Conservation (phyloP, 768 basidiomycete genomes). For the Mrakia hoshinonis region DNA sequence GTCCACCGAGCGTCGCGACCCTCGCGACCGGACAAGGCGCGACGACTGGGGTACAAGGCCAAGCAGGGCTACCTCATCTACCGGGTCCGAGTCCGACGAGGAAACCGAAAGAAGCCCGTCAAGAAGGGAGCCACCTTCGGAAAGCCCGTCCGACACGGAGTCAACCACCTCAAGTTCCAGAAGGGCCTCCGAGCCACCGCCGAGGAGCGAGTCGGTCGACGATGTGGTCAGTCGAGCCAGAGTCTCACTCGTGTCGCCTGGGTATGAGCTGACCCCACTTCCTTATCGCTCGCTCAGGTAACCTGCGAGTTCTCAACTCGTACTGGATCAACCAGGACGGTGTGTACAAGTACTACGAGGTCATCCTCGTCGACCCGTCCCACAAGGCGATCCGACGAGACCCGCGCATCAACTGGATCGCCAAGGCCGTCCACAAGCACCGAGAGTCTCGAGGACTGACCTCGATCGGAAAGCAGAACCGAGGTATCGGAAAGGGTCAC, state of each 20-base stretch:
- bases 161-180: constrained; percentile 98
- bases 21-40: constrained; percentile 97
- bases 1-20: constrained; percentile 97
- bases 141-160: constrained; percentile 98
- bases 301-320: constrained; percentile 81
- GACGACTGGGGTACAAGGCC: constrained; percentile 97
- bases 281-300: constrained; percentile 38
- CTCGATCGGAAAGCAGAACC: constrained; percentile 86
- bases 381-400: constrained; percentile 74
- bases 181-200: constrained; percentile 84
- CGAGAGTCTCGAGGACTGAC: constrained; percentile 97
- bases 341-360: constrained; percentile 70
- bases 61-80: constrained; percentile 99
- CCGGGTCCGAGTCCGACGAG: constrained; percentile 90
- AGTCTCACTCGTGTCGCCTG: neutral
- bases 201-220: constrained; percentile 93
- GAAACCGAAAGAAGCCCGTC: constrained; percentile 98
- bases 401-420: constrained; percentile 97
- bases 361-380: constrained; percentile 78
- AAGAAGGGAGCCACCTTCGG: constrained; percentile 96
- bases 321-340: constrained; percentile 68
- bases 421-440: constrained; percentile 95
- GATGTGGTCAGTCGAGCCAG: constrained; percentile 64
- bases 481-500: constrained; percentile 88
- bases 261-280: neutral